Conservation (phyloP, 768 basidiomycete genomes). For the Cystobasidium tubakii region DNA sequence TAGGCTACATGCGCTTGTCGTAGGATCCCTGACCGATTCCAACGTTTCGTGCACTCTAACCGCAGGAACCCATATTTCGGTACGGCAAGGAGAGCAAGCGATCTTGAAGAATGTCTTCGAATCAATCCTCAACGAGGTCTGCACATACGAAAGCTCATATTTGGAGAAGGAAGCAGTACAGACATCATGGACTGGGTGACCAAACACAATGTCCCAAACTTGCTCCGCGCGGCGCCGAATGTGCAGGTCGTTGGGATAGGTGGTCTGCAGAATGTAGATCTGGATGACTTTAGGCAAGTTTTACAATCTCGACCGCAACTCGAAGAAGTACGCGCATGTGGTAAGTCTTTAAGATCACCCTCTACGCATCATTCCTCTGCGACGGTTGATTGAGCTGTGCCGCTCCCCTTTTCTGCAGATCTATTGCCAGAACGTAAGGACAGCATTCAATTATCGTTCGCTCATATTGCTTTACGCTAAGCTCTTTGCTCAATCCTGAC, state of each 20-base stretch:
- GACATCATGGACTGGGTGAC: slow-evolving; percentile 12
- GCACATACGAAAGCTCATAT: slow-evolving; percentile 4
- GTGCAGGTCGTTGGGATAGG: not conserved
- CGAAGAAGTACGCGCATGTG: slow-evolving; percentile 12
- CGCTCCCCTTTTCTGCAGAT: not conserved
- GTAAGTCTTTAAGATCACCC: not conserved
- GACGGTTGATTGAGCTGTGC: no score
- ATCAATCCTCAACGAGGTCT: not conserved
- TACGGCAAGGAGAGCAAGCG: not conserved
- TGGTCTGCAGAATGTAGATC: not conserved
- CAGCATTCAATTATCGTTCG: not conserved
- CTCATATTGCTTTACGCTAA: not conserved
- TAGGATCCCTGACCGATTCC: no score
- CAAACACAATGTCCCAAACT: not conserved
- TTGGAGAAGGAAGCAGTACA: slow-evolving; percentile 14
- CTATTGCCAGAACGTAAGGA: slow-evolving; percentile 10
- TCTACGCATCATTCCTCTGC: no score
- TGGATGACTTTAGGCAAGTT: not conserved
- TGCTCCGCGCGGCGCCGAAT: not conserved
- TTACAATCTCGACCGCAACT: not conserved
- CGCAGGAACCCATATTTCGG: slow-evolving; percentile 22
- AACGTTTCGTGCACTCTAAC: not conserved
- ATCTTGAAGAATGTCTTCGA: not conserved
- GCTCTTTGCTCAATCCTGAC: not conserved
- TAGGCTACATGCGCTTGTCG: no score